A percentile compares a stretch with the other conserved stretches of the same genome.
Evolutionary conservation across 2,329 filamentous ascomycete species (phyloP).

Genomic region (Phialophora verrucosa): DNA sequence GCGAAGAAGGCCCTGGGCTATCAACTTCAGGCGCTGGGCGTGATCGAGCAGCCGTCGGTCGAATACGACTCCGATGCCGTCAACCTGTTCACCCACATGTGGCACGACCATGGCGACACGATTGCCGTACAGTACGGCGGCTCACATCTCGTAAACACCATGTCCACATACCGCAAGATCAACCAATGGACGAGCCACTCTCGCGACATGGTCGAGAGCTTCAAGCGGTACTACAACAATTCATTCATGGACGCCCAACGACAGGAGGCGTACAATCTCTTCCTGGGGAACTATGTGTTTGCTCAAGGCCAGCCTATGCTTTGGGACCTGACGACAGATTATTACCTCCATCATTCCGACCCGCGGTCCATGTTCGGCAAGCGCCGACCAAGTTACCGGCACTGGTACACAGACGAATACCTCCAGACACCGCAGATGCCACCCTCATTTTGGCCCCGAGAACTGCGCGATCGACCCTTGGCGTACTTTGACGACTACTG

Average conservation of each 20-base stretch:
- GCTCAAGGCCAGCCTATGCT: constrained; percentile 87
- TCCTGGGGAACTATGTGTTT: constrained; percentile 94
- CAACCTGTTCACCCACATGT: constrained; percentile 97
- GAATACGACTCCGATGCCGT: constrained; percentile 96
- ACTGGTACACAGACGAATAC: constrained; percentile 81
- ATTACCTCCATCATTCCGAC: constrained; percentile 90
- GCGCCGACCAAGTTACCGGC: constrained; percentile 73
- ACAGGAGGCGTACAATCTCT: constrained; percentile 97
- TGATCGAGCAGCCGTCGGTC: constrained; percentile 77
- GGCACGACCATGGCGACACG: constrained; percentile 95
- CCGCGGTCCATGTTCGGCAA: constrained; percentile 74
- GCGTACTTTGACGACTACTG: constrained; percentile 88
- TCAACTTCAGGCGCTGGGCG: constrained; percentile 88
- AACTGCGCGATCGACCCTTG: constrained; percentile 53
- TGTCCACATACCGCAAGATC: constrained; percentile 98
- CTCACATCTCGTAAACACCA: constrained; percentile 96
- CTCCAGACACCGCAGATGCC: constrained; percentile 69
- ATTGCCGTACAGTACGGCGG: constrained; percentile 98
- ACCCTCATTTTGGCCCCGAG: constrained; percentile 48
- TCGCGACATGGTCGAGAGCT: constrained; percentile 97
- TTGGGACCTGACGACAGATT: constrained; percentile 94
- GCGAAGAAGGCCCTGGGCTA: constrained; percentile 91
- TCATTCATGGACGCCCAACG: constrained; percentile 97
- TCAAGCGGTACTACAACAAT: constrained; percentile 99
- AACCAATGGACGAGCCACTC: constrained; percentile 99